Conservation (phyloP, 345 rosid species). For the Camelina hispida region DNA sequence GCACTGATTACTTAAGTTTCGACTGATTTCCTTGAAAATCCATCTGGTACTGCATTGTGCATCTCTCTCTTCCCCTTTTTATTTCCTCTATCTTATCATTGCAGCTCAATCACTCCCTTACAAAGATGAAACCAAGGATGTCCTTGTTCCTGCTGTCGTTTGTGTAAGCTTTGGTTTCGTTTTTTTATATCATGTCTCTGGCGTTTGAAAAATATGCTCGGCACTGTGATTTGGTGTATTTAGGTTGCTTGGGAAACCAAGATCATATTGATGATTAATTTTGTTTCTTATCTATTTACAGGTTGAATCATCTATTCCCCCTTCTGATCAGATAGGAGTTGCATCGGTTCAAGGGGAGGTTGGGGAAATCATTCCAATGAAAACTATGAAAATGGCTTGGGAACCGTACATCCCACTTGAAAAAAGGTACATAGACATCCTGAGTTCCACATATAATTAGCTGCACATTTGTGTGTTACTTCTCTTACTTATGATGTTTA, state of each 20-base stretch:
- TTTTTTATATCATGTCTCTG: not conserved
- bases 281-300: conserved; percentile 38
- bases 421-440: conserved; percentile 55
- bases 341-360: conserved; percentile 74
- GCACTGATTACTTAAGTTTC: not conserved
- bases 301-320: conserved; percentile 82
- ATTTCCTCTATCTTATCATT: conserved; percentile 26
- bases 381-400: conserved; percentile 95
- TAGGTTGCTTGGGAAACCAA: not conserved
- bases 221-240: not conserved
- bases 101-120: conserved; percentile 81
- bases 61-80: conserved; percentile 8
- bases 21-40: conserved; percentile 9
- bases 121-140: conserved; percentile 50
- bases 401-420: conserved; percentile 83
- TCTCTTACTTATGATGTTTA: not conserved
- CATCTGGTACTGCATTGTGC: not conserved
- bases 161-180: conserved; percentile 62
- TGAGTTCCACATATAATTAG: not conserved
- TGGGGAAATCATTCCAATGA: conserved; percentile 91
- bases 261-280: not conserved
- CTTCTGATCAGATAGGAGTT: conserved; percentile 88
- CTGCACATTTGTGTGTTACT: not conserved
- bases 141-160: conserved; percentile 69
- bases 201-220: not conserved